Evolutionary conservation across 179 eudicot species (phyloP).

Genomic region (Carnegiea gigantea): DNA sequence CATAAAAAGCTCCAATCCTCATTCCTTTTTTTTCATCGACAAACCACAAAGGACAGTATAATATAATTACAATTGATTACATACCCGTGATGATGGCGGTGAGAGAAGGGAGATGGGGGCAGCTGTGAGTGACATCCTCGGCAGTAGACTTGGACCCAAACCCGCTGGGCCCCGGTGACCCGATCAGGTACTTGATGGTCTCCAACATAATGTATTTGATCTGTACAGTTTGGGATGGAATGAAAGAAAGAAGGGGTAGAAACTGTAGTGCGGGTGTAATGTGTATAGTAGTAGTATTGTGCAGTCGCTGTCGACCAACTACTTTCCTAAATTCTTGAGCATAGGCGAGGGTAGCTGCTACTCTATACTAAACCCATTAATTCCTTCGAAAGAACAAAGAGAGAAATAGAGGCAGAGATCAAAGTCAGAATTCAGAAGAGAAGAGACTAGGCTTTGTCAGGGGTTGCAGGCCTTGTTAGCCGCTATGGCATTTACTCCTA

Average conservation of each 20-base stretch:
- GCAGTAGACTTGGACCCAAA: constrained; percentile 89
- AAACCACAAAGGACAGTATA: no score
- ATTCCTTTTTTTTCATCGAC: not conserved
- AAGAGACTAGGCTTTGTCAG: not conserved
- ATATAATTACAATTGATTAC: no score
- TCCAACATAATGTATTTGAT: constrained; percentile 46
- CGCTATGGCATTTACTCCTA: constrained; percentile 11
- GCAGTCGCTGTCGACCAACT: constrained; percentile 14
- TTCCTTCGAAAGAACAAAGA: no score
- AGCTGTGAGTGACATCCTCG: constrained; percentile 58
- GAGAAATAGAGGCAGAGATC: no score
- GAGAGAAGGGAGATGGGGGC: constrained; percentile 38
- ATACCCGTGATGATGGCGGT: constrained; percentile 69
- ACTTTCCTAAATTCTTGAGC: constrained; percentile 17
- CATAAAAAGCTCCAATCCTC: not conserved
- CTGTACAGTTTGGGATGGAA: no score
- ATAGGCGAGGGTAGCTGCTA: not conserved
- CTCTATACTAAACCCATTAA: no score
- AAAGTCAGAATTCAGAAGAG: not conserved
- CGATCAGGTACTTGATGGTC: constrained; percentile 61
- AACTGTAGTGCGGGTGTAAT: no score
- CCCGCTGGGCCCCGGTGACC: constrained; percentile 78
- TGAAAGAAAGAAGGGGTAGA: not conserved
- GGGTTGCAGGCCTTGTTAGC: not conserved
- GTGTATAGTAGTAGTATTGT: not conserved